Evolutionary conservation across 352 stramenopile genomes (phyloP).

Genomic region (Aphanomyces invadans): DNA sequence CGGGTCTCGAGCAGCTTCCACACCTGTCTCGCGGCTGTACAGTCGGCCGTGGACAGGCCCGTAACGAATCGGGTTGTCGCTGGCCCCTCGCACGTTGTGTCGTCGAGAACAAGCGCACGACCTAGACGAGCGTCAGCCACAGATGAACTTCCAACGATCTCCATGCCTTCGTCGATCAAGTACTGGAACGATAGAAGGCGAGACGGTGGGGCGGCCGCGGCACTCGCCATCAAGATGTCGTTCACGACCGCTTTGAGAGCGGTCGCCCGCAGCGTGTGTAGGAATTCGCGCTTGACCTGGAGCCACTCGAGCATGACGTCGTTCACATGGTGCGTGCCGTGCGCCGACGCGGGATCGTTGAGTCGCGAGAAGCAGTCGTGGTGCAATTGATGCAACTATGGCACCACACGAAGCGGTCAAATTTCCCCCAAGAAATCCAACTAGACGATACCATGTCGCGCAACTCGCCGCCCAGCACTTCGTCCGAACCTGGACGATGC

Average conservation of each 20-base stretch:
- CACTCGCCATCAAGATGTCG: neutral
- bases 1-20: slow-evolving; percentile 3
- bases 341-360: neutral
- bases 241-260: slow-evolving; percentile 1
- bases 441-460: slow-evolving; percentile 14
- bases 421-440: too few relatives aligned
- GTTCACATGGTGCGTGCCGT: neutral
- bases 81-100: neutral
- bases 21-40: neutral
- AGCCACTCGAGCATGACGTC: slow-evolving; percentile 13
- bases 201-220: neutral
- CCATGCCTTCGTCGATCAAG: neutral
- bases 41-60: neutral
- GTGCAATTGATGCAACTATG: slow-evolving; percentile 21
- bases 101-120: neutral
- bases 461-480: slow-evolving; percentile 7
- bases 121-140: too few relatives aligned
- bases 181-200: neutral
- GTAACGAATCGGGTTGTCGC: neutral
- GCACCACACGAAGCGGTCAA: too few relatives aligned
- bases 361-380: slow-evolving; percentile 6
- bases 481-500: slow-evolving; percentile 1
- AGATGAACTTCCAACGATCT: neutral
- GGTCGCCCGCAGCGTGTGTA: neutral
- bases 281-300: neutral